Percentiles rank a stretch among this genome's conserved stretches.
phyloP scores from a whole-genome alignment of 176 grass and related monocot genomes.

The Aechmea fasciata region DNA sequence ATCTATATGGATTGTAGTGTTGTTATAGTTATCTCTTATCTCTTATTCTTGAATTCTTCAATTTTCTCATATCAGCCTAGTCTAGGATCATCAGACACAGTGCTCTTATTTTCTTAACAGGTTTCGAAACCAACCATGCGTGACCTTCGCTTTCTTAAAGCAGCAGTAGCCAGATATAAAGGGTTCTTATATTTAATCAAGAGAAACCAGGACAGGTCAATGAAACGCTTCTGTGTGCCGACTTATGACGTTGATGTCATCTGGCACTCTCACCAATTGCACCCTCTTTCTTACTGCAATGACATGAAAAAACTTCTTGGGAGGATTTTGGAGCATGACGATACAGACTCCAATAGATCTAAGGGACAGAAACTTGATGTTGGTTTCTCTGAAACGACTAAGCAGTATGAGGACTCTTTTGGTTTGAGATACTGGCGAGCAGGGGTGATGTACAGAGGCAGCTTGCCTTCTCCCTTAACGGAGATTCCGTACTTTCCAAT shows the following conservation, averaged over 20 bases:
- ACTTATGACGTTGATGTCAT: constrained; percentile 89
- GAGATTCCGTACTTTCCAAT: constrained; percentile 29
- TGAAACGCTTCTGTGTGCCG: constrained; percentile 61
- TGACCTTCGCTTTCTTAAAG: constrained; percentile 50
- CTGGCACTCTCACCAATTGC: constrained; percentile 84
- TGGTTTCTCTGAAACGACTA: constrained; percentile 53
- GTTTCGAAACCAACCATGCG: constrained; percentile 49
- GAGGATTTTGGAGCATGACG: constrained; percentile 89
- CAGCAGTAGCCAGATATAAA: constrained; percentile 86
- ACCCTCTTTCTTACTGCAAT: constrained; percentile 61
- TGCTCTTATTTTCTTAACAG: constrained; percentile 31
- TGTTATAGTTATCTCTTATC: not conserved
- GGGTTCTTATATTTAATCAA: constrained; percentile 83
- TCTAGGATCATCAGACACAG: not conserved
- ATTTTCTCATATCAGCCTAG: not conserved
- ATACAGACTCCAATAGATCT: constrained; percentile 66
- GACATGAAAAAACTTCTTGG: constrained; percentile 69
- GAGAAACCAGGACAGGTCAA: constrained; percentile 63
- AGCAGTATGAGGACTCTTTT: constrained; percentile 69
- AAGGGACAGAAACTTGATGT: constrained; percentile 83
- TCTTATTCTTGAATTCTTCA: not conserved
- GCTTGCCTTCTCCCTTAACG: constrained; percentile 50
- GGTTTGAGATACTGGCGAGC: constrained; percentile 84
- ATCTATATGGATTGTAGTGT: not conserved
- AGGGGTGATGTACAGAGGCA: constrained; percentile 72